Conservation (phyloP, 2,329 filamentous ascomycete species). For the Alternaria arborescens region DNA sequence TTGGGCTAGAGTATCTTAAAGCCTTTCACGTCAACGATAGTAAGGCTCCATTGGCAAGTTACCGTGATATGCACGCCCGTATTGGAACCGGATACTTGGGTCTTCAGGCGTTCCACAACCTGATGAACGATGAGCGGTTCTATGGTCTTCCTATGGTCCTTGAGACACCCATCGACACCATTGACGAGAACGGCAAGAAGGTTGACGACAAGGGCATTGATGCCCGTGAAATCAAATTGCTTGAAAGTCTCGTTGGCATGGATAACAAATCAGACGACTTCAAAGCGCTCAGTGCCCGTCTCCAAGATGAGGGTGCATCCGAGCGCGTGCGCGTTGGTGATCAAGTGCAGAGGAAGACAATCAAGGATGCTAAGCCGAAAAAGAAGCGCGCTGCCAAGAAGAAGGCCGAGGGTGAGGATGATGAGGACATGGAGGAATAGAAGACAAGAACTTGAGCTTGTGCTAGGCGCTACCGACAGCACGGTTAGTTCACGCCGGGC, state of each 20-base stretch:
- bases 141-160: conserved; percentile 87
- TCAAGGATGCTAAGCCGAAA: conserved; percentile 31
- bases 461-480: conserved; percentile 2
- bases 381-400: conserved; percentile 25
- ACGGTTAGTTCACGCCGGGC: not conserved
- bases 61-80: conserved; percentile 91
- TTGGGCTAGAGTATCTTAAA: conserved; percentile 81
- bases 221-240: conserved; percentile 92
- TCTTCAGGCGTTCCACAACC: conserved; percentile 85
- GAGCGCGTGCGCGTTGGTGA: conserved; percentile 80
- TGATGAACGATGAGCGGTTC: conserved; percentile 84
- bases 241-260: conserved; percentile 88
- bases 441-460: not conserved
- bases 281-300: conserved; percentile 66
- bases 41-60: conserved; percentile 84
- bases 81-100: conserved; percentile 96
- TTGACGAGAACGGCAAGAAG: conserved; percentile 68
- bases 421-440: conserved; percentile 27
- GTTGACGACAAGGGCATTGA: conserved; percentile 84
- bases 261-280: conserved; percentile 80
- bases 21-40: conserved; percentile 95
- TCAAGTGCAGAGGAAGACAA: conserved; percentile 63
- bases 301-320: conserved; percentile 72
- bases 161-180: conserved; percentile 89
- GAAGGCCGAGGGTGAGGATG: conserved; percentile 32